Evolutionary conservation across 345 rosid species (phyloP), one percentile per base, ranked within the genome.

Genomic region (Rhodamnia rubescens): DNA sequence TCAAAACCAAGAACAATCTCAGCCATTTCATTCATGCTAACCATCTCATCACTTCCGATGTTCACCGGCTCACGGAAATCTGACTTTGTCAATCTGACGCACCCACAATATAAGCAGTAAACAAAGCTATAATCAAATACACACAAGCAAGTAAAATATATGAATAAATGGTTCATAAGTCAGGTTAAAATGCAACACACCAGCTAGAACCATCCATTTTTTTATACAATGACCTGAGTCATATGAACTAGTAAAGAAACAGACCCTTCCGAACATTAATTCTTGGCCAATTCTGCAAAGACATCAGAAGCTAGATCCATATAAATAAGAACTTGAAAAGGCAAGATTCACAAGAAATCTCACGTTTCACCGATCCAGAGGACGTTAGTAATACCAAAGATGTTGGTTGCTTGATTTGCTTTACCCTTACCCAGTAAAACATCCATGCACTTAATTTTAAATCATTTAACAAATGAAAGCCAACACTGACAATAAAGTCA

Each of bases 21-120:
- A 24, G 99, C 99, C 99, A 97, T 96, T 89, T 93, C 98, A 84
- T 97, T 97, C 99, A 97, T 96, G 95, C 99, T 95, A 84, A 97
- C 99, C 99, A 96, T 96, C 93, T 97, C 99, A 90, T 97, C 99
- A 50, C 99, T 97, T 87, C 99, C 99, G 15, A 97, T 97, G 92
- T 97, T 97, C 86, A 97, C 95, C 1, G 99, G 99, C 95, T 97
- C 99, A 32, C 94, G 98, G 92, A 97, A 97, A 89, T 97, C 98
- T 27, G 99, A 96, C 90, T 95, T 97, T 1, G 98, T 97, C 92
- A 97, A 92, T 88, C 99, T 97, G 52, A 69, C 14, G 1, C 4
- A 69, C 16, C 47, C 78, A 36, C 78, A 69, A 20, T 24, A 32
- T 69, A 69, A 69, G 47, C 78, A 69, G 78, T 18, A 9, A 69